phyloP scores from a whole-genome alignment of 805 yeast genomes.

The Myxozyma sirexii region DNA sequence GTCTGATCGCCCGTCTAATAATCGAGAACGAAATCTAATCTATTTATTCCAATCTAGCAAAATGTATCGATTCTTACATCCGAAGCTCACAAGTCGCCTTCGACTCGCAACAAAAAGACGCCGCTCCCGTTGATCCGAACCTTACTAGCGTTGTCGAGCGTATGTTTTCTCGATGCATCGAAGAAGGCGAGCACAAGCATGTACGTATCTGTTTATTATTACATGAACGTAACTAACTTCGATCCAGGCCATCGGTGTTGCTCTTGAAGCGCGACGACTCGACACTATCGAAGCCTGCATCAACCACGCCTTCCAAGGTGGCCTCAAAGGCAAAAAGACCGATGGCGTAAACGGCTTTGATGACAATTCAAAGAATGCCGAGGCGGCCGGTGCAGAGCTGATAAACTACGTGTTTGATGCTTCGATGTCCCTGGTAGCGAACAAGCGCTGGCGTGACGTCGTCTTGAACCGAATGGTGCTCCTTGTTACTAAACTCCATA shows the following conservation, averaged over 20 bases:
- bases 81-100: conserved; percentile 55
- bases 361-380: conserved; percentile 42
- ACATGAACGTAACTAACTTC: background rate
- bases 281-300: conserved; percentile 59
- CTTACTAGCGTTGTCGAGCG: conserved; percentile 74
- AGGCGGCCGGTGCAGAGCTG: conserved; percentile 57
- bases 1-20: too few relatives aligned
- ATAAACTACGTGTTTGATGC: conserved; percentile 72
- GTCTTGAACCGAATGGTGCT: conserved; percentile 64
- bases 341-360: conserved; percentile 32
- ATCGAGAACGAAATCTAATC: too few relatives aligned
- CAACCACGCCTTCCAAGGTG: conserved; percentile 27
- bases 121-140: conserved; percentile 51
- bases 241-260: conserved; percentile 75
- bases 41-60: conserved; percentile 45
- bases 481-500: conserved; percentile 57
- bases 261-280: conserved; percentile 83
- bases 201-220: conserved; percentile 16
- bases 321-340: conserved; percentile 15
- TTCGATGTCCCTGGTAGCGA: conserved; percentile 65
- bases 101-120: conserved; percentile 19
- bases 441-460: conserved; percentile 65
- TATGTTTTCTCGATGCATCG: conserved; percentile 81
- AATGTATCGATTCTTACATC: conserved; percentile 85
- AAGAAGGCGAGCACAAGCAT: conserved; percentile 68